Conservation (phyloP, 2,329 filamentous ascomycete genomes). For the Fusarium temperatum region DNA sequence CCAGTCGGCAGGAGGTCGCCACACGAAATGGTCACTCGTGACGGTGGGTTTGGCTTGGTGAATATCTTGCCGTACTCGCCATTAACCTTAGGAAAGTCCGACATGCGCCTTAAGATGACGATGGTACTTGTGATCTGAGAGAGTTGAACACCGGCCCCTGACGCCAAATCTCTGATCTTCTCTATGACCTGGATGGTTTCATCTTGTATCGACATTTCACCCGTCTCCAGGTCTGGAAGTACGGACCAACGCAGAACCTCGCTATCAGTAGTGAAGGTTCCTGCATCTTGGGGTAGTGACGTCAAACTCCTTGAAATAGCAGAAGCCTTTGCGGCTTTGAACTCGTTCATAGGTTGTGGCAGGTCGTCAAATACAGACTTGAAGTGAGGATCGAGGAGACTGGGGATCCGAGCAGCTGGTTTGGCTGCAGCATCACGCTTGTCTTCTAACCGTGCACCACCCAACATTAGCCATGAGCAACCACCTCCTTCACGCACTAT, state of each 20-base stretch:
- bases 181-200: conserved; percentile 60
- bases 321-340: conserved; percentile 6
- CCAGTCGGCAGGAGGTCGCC: conserved; percentile 70
- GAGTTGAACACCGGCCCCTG: conserved; percentile 41
- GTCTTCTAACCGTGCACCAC: conserved; percentile 61
- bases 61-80: conserved; percentile 80
- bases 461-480: conserved; percentile 75
- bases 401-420: conserved; percentile 63
- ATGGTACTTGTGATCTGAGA: conserved; percentile 62
- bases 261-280: conserved; percentile 26
- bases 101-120: conserved; percentile 81
- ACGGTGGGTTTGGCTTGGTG: conserved; percentile 79
- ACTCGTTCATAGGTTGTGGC: conserved; percentile 8
- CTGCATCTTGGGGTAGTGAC: neutral
- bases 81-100: conserved; percentile 81
- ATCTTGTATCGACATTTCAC: conserved; percentile 50
- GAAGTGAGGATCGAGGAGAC: conserved; percentile 73
- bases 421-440: conserved; percentile 44
- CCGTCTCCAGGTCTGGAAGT: conserved; percentile 38
- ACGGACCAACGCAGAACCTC: conserved; percentile 52
- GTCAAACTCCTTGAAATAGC: neutral
- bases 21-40: conserved; percentile 83
- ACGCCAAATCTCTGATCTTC: conserved; percentile 55
- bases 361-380: conserved; percentile 50
- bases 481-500: conserved; percentile 77